Evolutionary conservation across 352 stramenopile genomes (phyloP).

Genomic region (Stramenopiles sp.): DNA sequence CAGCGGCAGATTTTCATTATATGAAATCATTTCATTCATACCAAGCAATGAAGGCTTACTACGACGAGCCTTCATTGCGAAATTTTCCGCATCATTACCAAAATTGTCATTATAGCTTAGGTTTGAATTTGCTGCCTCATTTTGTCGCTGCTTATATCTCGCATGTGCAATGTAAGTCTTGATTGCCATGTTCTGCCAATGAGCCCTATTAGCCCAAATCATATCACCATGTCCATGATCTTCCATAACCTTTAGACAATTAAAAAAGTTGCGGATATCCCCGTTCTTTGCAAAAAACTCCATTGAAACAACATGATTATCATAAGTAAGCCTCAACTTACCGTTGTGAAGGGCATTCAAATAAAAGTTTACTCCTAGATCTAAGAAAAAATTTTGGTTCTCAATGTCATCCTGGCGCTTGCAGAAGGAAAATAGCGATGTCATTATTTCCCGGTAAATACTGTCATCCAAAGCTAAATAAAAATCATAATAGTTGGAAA

Average conservation of each 20-base stretch:
- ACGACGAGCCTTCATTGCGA: too few relatives aligned
- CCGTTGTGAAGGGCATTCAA: background rate
- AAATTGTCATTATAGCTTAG: too few relatives aligned
- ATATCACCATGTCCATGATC: too few relatives aligned
- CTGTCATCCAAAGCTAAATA: background rate
- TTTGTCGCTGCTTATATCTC: too few relatives aligned
- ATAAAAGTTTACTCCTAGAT: background rate
- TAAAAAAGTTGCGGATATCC: background rate
- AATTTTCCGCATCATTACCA: too few relatives aligned
- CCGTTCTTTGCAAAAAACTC: background rate
- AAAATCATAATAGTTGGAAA: background rate
- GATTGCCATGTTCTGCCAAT: too few relatives aligned
- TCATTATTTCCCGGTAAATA: background rate
- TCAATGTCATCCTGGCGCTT: background rate
- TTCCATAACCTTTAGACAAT: background rate
- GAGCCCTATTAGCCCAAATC: too few relatives aligned
- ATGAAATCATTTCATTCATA: too few relatives aligned
- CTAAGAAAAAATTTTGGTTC: background rate
- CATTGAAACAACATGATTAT: background rate
- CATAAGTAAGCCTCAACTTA: background rate
- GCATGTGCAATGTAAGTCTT: too few relatives aligned
- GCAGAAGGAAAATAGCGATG: background rate
- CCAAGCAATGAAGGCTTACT: too few relatives aligned
- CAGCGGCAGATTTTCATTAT: too few relatives aligned
- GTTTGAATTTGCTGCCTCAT: too few relatives aligned